phyloP scores from a whole-genome alignment of 352 stramenopile genomes.

The Phytophthora meadii region DNA sequence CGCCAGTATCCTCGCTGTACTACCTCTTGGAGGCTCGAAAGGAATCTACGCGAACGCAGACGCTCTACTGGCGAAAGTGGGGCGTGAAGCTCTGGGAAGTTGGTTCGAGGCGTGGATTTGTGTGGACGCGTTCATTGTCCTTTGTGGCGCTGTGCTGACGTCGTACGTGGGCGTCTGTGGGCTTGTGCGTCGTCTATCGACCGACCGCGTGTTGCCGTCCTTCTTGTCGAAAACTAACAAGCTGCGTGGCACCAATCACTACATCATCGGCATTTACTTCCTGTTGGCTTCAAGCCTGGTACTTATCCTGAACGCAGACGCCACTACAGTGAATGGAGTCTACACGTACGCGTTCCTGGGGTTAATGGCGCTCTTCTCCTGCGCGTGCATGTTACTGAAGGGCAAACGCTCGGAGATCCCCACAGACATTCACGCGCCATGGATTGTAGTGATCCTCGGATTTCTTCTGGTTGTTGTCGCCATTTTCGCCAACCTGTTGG shows the following conservation, averaged over 20 bases:
- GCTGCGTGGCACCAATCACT: conserved; percentile 69
- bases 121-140: conserved; percentile 87
- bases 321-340: conserved; percentile 75
- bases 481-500: conserved; percentile 59
- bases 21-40: conserved; percentile 56
- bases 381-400: conserved; percentile 87
- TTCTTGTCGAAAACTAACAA: conserved; percentile 62
- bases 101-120: conserved; percentile 63
- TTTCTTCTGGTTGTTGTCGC: conserved; percentile 52
- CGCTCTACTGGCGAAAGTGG: conserved; percentile 72
- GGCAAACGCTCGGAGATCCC: conserved; percentile 81
- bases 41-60: conserved; percentile 61
- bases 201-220: conserved; percentile 62
- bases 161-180: conserved; percentile 83
- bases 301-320: conserved; percentile 75
- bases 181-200: conserved; percentile 74
- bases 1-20: conserved; percentile 60
- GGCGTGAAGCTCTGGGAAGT: conserved; percentile 36
- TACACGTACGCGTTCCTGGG: conserved; percentile 90
- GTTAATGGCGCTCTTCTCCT: conserved; percentile 85
- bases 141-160: conserved; percentile 85
- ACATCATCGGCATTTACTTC: conserved; percentile 79
- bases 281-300: conserved; percentile 67
- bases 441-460: conserved; percentile 42
- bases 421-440: conserved; percentile 64